phyloP scores from a whole-genome alignment of 2,329 filamentous ascomycete species.

The Aspergillus pseudoglaucus region DNA sequence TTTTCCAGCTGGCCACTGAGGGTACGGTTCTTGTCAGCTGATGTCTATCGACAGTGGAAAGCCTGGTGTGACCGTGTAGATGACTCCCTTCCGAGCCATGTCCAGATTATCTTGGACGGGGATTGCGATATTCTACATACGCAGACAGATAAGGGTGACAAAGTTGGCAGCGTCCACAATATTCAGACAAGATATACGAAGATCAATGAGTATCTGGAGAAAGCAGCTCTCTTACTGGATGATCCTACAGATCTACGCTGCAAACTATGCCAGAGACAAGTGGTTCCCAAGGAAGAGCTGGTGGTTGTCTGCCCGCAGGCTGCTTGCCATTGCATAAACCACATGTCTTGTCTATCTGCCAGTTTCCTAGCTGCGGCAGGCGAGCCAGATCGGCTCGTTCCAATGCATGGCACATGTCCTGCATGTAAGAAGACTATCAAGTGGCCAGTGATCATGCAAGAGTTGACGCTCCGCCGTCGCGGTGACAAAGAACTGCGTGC shows the following conservation, averaged over 20 bases:
- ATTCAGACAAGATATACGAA: slow-evolving; percentile 50
- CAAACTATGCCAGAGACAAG: slow-evolving; percentile 41
- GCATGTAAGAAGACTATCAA: slow-evolving; percentile 55
- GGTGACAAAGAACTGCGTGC: slow-evolving; percentile 61
- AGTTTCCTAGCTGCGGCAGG: slow-evolving; percentile 43
- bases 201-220: slow-evolving; percentile 47
- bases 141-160: slow-evolving; percentile 10
- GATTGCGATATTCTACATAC: slow-evolving; percentile 10
- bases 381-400: slow-evolving; percentile 49
- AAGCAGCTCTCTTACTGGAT: slow-evolving; percentile 41
- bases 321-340: slow-evolving; percentile 45
- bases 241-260: slow-evolving; percentile 36
- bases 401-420: slow-evolving; percentile 64
- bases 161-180: slow-evolving; percentile 35
- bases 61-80: slow-evolving; percentile 48
- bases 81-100: slow-evolving; percentile 41
- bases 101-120: slow-evolving; percentile 53
- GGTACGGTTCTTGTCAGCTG: slow-evolving; percentile 68
- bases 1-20: slow-evolving; percentile 78
- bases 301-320: slow-evolving; percentile 47
- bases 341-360: slow-evolving; percentile 51
- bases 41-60: slow-evolving; percentile 65
- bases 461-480: slow-evolving; percentile 66
- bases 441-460: slow-evolving; percentile 77
- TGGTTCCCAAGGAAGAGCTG: slow-evolving; percentile 35